phyloP scores from a whole-genome alignment of 2,329 filamentous ascomycete genomes.

The Phoma sp. region DNA sequence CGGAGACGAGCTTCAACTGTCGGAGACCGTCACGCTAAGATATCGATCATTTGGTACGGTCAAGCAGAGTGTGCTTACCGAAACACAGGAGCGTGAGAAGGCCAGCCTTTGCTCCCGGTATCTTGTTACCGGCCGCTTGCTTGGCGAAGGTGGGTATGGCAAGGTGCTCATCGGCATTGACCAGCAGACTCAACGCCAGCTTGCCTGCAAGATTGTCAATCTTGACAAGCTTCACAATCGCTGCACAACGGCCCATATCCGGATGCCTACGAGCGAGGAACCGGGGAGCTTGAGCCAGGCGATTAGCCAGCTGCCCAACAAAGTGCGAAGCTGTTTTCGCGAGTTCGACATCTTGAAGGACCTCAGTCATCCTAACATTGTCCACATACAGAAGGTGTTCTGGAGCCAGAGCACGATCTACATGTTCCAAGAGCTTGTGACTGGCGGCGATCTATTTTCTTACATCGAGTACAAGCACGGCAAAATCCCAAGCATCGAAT shows the following conservation, averaged over 20 bases:
- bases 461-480: constrained; percentile 60
- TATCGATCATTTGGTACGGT: constrained; percentile 26
- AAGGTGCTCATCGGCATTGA: constrained; percentile 63
- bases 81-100: constrained; percentile 41
- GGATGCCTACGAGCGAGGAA: constrained; percentile 2
- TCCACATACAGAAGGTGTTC: constrained; percentile 63
- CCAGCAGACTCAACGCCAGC: constrained; percentile 60
- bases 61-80: constrained; percentile 22
- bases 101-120: constrained; percentile 58
- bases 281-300: constrained; percentile 3
- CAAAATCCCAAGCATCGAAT: constrained; percentile 57
- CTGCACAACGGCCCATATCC: not conserved
- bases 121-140: constrained; percentile 55
- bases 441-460: constrained; percentile 67
- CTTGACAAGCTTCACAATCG: constrained; percentile 45
- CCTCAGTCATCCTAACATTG: constrained; percentile 66
- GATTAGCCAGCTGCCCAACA: constrained; percentile 31
- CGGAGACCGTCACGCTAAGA: constrained; percentile 32
- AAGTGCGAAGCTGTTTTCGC: constrained; percentile 40
- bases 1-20: constrained; percentile 51
- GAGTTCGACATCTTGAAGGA: constrained; percentile 59
- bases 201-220: constrained; percentile 73
- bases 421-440: constrained; percentile 66
- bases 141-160: constrained; percentile 63
- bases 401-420: constrained; percentile 61